Evolutionary conservation across 306 rosid species (phyloP), one percentile per base, ranked within the genome.

Genomic region (Neltuma alba): DNA sequence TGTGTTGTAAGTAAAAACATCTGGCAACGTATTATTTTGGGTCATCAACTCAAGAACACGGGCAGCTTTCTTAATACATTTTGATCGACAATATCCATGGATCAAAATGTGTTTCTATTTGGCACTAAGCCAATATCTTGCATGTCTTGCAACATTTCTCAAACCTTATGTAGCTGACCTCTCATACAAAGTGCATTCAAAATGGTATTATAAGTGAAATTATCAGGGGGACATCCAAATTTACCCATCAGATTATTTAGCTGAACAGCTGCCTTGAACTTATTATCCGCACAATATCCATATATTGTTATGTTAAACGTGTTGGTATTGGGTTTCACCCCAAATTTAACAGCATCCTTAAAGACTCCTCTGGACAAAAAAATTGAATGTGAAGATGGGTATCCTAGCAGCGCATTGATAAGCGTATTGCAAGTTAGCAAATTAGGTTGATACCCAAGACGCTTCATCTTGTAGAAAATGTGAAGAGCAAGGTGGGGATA

Each of bases 1-100:
- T 45, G 91, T 89, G 55, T 92, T 94, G 67, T 88, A 94, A 41
- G 98, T 94, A 96, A 96, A 88, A 64, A 89, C 60, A 92, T 89
- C 92, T 0, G 97, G 93, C 78, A 88, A 64, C 81, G 80, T 48
- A 60, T 73, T 50, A 30, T 78, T 80, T 25, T 48, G 78, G 0
- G 87, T 85, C 98, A 94, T 92, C 82, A 92, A 77, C 28, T 92
- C 88, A 12, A 94, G 63, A 83, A 94, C 84, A 82, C 77, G 75
- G 1, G 77, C 80, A 6, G 97, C 98, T 65, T 94, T 96, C 85
- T 89, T 86, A 82, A 92, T 42, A 92, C 86, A 88, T 63, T 89
- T 89, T 80, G 92, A 62, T 78, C 83, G 89, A 74, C 98, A 92
- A 82, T 92, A 94, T 66, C 96, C 98, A 81, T 69, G 86, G 78